Conservation (phyloP, 495 filamentous ascomycete species). For the Lasiosphaeriaceae sp. region DNA sequence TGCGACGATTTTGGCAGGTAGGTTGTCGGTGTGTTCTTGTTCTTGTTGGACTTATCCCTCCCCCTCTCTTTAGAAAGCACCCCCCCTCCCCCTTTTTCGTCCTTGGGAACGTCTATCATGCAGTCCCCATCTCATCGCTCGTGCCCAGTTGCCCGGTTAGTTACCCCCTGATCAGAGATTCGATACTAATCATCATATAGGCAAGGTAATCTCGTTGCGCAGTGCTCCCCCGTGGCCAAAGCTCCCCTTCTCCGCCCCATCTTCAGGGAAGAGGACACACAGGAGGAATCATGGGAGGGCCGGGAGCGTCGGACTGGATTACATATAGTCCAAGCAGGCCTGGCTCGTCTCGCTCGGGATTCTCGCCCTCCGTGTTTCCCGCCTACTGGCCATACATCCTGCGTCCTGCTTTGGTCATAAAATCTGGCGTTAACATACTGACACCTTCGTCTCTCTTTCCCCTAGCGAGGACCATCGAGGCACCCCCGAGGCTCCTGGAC, state of each 20-base stretch:
- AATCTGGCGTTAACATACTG: not conserved
- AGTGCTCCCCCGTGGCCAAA: conserved; percentile 3
- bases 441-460: no score
- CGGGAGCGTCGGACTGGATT: no score
- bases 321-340: no score
- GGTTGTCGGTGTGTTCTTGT: conserved; percentile 9
- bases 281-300: not conserved
- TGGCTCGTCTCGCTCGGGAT: no score
- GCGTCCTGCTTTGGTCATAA: not conserved
- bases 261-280: not conserved
- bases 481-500: conserved; percentile 78
- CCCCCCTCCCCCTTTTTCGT: not conserved
- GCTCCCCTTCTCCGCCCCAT: not conserved
- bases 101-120: not conserved
- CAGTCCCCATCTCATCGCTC: not conserved
- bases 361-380: no score
- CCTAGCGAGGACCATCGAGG: conserved; percentile 88
- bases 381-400: no score
- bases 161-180: not conserved
- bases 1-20: conserved; percentile 98
- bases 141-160: not conserved
- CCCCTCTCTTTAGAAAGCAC: not conserved
- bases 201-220: conserved; percentile 46
- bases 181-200: conserved; percentile 37
- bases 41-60: not conserved